Conservation (phyloP, 78 protist genomes). For the Dictyostelium intermedium region DNA sequence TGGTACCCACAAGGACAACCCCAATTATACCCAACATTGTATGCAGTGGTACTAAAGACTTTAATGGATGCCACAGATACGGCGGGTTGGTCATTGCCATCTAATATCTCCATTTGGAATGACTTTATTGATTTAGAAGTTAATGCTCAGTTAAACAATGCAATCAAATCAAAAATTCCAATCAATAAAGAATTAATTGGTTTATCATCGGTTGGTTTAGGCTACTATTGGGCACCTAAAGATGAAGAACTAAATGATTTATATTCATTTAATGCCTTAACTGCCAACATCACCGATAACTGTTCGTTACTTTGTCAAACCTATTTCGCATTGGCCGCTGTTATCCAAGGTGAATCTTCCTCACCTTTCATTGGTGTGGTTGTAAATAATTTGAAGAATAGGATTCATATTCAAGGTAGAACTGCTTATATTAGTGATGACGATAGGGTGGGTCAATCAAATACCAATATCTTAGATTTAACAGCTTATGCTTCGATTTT, state of each 20-base stretch:
- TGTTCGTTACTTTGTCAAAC: constrained; percentile 50
- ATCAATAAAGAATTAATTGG: constrained; percentile 43
- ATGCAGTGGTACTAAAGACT: neutral
- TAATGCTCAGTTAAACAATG: neutral
- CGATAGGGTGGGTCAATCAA: neutral
- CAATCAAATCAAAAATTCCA: neutral
- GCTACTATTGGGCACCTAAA: constrained; percentile 69
- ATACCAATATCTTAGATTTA: neutral
- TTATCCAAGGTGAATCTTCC: neutral
- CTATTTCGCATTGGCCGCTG: constrained; percentile 38
- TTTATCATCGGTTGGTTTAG: constrained; percentile 43
- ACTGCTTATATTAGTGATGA: constrained; percentile 34
- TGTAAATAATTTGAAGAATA: constrained; percentile 15
- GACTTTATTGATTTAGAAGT: constrained; percentile 14
- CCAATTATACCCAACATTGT: constrained; percentile 40
- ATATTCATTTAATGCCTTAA: constrained; percentile 30
- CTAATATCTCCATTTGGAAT: neutral
- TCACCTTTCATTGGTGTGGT: constrained; percentile 3
- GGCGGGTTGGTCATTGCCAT: constrained; percentile 46
- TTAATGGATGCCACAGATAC: constrained; percentile 5
- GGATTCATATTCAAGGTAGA: constrained; percentile 49
- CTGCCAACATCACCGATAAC: constrained; percentile 53
- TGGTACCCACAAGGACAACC: constrained; percentile 32
- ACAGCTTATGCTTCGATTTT: constrained; percentile 29
- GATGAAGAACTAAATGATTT: constrained; percentile 9